phyloP scores from a whole-genome alignment of 352 stramenopile genomes.

The Saprolegnia diclina region DNA sequence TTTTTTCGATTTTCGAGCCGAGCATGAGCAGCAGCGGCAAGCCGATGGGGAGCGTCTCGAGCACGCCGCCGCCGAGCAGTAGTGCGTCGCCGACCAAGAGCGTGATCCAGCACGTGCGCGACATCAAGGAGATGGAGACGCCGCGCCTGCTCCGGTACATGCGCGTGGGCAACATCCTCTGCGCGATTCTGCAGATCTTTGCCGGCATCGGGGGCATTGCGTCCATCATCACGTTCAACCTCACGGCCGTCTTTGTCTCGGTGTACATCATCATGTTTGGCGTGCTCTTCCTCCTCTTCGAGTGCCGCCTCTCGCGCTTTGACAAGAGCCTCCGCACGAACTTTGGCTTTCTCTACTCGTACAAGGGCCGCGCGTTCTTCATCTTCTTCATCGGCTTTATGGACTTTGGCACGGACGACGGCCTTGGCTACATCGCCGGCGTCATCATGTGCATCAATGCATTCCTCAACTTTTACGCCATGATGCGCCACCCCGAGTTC shows the following conservation, averaged over 20 bases:
- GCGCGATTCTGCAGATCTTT: conserved; percentile 21
- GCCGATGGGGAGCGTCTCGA: conserved; percentile 27
- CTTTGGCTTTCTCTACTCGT: conserved; percentile 30
- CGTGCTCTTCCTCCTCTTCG: conserved; percentile 28
- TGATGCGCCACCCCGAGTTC: conserved; percentile 28
- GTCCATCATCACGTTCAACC: conserved; percentile 28
- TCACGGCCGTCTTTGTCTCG: conserved; percentile 28
- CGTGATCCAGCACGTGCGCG: conserved; percentile 17
- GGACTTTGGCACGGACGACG: conserved; percentile 28
- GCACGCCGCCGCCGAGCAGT: neutral
- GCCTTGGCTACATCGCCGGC: conserved; percentile 25
- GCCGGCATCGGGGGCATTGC: conserved; percentile 21
- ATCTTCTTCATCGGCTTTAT: conserved; percentile 30
- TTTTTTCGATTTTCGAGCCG: too few relatives aligned
- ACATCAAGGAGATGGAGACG: conserved; percentile 28
- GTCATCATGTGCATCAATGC: conserved; percentile 27
- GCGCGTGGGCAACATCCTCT: conserved; percentile 28
- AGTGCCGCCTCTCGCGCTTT: conserved; percentile 24
- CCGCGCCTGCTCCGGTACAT: conserved; percentile 24
- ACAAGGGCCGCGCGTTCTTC: conserved; percentile 25
- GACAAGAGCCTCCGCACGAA: conserved; percentile 27
- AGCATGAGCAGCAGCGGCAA: conserved; percentile 1
- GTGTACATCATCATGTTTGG: conserved; percentile 29
- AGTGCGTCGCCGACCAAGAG: conserved; percentile 28
- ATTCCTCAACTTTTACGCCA: conserved; percentile 28